Conservation (phyloP, 768 basidiomycete genomes). For the Termitomyces titanicus region DNA sequence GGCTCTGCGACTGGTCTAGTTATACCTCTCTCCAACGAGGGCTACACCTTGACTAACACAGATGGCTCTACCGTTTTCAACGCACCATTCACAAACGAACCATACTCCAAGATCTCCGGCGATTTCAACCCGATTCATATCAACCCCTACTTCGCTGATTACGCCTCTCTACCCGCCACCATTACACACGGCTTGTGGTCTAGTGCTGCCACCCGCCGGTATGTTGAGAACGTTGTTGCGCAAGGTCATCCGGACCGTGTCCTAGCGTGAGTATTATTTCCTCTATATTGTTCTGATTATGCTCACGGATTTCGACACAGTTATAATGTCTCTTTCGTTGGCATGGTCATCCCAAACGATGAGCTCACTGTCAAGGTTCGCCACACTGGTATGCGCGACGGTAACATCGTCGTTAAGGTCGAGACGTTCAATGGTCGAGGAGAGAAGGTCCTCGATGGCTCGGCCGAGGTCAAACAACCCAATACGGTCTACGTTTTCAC, state of each 20-base stretch:
- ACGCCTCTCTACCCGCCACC: slow-evolving; percentile 88
- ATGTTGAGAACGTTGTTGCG: slow-evolving; percentile 91
- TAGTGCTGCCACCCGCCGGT: slow-evolving; percentile 89
- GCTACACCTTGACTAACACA: slow-evolving; percentile 77
- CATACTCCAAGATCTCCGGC: slow-evolving; percentile 93
- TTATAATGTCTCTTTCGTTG: slow-evolving; percentile 93
- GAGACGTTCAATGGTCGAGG: slow-evolving; percentile 81
- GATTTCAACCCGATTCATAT: slow-evolving; percentile 99
- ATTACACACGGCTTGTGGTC: slow-evolving; percentile 99
- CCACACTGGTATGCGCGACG: slow-evolving; percentile 89
- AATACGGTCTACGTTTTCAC: slow-evolving; percentile 96
- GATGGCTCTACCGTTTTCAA: slow-evolving; percentile 63
- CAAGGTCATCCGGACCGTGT: slow-evolving; percentile 92
- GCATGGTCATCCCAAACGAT: slow-evolving; percentile 94
- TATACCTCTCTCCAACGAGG: slow-evolving; percentile 76
- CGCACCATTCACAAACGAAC: slow-evolving; percentile 89
- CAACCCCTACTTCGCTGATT: slow-evolving; percentile 97
- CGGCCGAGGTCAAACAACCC: slow-evolving; percentile 91
- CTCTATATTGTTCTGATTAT: not conserved
- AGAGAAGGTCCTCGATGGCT: slow-evolving; percentile 89
- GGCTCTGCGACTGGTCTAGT: slow-evolving; percentile 76
- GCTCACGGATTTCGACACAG: slow-evolving; percentile 31
- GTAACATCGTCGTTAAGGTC: slow-evolving; percentile 89
- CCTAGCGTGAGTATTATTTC: slow-evolving; percentile 57
- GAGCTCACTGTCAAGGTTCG: slow-evolving; percentile 82